Conservation (phyloP, 176 grass and related monocot species). For the Luzula sylvatica region DNA sequence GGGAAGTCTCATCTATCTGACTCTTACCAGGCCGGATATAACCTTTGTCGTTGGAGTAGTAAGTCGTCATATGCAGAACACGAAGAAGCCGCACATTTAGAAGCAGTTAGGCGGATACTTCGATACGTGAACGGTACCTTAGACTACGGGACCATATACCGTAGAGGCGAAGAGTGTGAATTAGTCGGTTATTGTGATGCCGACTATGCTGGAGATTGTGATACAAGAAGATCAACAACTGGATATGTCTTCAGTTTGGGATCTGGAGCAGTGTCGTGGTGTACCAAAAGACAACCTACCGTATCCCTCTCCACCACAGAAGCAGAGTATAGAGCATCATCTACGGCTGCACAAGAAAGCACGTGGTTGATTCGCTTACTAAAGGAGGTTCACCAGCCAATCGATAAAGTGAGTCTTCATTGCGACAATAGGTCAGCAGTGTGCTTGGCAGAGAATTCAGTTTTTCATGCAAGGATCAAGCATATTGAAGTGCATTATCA, state of each 20-base stretch:
- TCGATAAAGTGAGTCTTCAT: neutral
- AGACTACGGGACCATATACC: neutral
- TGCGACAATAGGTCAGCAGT: conserved; percentile 4
- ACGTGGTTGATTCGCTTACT: neutral
- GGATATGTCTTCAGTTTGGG: neutral
- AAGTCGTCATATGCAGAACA: conserved; percentile 8
- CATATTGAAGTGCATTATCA: no score
- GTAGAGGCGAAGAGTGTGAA: neutral
- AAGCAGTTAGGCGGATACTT: neutral
- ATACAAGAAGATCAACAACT: neutral
- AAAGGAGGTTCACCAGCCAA: neutral
- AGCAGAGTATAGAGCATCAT: neutral
- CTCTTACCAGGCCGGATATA: neutral
- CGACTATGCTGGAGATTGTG: neutral
- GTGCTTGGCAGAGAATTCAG: neutral
- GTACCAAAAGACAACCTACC: conserved; percentile 8
- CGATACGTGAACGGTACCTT: conserved; percentile 10
- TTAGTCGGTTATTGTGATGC: neutral
- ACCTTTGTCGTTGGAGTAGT: neutral
- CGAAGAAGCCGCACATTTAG: conserved; percentile 12
- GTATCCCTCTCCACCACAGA: conserved; percentile 3
- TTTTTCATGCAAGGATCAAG: no score
- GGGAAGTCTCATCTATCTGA: conserved; percentile 9
- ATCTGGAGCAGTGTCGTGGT: neutral
- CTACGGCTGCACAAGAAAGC: conserved; percentile 1